Evolutionary conservation across 495 filamentous ascomycete species (phyloP).

Genomic region (Peziza echinospora): DNA sequence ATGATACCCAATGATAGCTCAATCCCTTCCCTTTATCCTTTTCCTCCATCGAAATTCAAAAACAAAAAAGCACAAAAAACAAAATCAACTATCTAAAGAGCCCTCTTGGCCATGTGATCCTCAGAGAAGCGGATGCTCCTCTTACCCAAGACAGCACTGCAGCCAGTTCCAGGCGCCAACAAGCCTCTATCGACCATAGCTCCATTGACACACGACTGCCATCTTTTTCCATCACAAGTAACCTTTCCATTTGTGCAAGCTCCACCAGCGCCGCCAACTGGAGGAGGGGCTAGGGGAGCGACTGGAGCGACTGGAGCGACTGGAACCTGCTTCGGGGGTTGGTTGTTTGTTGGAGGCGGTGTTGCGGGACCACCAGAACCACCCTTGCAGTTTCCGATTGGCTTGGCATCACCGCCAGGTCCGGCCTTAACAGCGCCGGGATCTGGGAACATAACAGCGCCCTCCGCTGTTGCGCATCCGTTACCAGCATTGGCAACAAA

Average conservation of each 20-base stretch:
- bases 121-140: not conserved
- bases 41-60: not conserved
- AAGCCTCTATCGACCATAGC: not conserved
- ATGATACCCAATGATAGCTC: too few species aligned
- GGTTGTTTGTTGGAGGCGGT: not conserved
- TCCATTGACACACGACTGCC: not conserved
- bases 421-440: not conserved
- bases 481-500: conserved; percentile 50
- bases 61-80: not conserved
- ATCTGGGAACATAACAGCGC: conserved; percentile 2
- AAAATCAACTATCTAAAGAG: not conserved
- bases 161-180: not conserved
- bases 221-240: not conserved
- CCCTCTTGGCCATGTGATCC: not conserved
- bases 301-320: not conserved
- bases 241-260: not conserved
- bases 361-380: not conserved
- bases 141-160: not conserved
- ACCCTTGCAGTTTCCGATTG: not conserved
- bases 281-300: not conserved
- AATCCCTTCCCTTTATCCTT: too few species aligned
- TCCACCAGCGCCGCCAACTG: not conserved
- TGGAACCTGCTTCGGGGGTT: not conserved
- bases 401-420: not conserved
- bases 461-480: conserved; percentile 10